phyloP scores from a whole-genome alignment of 345 rosid genomes.

The Brassica incana region DNA sequence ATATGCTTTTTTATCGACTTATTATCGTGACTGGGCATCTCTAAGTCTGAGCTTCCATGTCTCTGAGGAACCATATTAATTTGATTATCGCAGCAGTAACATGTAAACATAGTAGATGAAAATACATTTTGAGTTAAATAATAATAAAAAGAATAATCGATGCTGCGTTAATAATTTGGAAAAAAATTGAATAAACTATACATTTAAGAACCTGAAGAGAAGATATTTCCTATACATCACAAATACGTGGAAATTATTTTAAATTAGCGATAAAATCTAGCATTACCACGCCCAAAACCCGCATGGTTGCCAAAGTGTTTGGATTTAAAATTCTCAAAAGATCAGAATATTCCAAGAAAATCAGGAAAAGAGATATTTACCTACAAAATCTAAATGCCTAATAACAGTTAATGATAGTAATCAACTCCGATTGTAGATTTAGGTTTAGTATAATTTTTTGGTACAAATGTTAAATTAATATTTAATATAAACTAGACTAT shows the following conservation, averaged over 20 bases:
- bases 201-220: conserved; percentile 20
- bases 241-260: neutral
- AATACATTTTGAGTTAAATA: neutral
- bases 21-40: conserved; percentile 19
- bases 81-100: neutral
- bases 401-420: neutral
- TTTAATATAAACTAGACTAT: too few species aligned
- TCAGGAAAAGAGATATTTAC: neutral
- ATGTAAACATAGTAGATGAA: neutral
- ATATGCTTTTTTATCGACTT: conserved; percentile 31
- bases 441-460: neutral
- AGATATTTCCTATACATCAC: neutral
- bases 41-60: conserved; percentile 4
- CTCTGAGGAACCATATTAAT: neutral
- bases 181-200: conserved; percentile 12
- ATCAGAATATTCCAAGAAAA: conserved; percentile 20
- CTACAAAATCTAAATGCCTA: neutral
- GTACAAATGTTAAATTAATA: too few species aligned
- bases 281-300: conserved; percentile 23
- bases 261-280: conserved; percentile 24
- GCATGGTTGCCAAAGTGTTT: conserved; percentile 20
- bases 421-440: neutral
- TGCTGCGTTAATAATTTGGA: conserved; percentile 3
- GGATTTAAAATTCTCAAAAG: neutral
- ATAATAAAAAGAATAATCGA: neutral